Evolutionary conservation across 2,329 filamentous ascomycete genomes (phyloP).

Genomic region (Exophiala sp.): DNA sequence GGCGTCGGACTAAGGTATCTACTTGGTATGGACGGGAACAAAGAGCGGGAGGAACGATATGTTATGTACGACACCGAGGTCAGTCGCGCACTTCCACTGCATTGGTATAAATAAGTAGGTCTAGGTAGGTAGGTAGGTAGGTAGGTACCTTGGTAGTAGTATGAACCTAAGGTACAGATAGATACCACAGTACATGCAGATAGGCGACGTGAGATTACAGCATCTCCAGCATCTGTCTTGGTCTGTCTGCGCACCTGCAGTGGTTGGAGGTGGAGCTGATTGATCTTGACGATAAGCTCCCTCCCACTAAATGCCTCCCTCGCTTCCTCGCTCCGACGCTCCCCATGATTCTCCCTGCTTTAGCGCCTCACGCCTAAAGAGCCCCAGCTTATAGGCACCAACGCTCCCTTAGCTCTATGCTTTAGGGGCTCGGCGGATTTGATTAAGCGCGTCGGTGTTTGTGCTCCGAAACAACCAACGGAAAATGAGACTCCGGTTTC

Average conservation of each 20-base stretch:
- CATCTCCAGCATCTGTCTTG: too few species aligned
- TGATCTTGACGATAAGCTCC: not conserved
- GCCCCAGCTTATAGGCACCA: not conserved
- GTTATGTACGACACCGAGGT: not conserved
- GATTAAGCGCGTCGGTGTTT: too few species aligned
- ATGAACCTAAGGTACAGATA: too few species aligned
- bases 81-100: not conserved
- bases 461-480: too few species aligned
- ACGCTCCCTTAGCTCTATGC: not conserved
- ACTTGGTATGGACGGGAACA: not conserved
- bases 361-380: not conserved
- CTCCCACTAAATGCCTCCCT: too few species aligned
- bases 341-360: not conserved
- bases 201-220: not conserved
- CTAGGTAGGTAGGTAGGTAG: too few species aligned
- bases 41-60: slow-evolving; percentile 9
- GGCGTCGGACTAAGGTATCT: not conserved
- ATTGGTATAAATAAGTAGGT: too few species aligned
- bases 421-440: not conserved
- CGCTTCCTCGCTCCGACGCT: too few species aligned
- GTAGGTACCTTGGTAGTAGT: too few species aligned
- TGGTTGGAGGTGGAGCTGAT: not conserved
- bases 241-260: not conserved
- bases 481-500: too few species aligned
- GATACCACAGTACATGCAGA: too few species aligned